Percentiles rank a stretch among this genome's conserved stretches.
Conservation (phyloP, 179 eudicot species). For the Carnegiea gigantea region DNA sequence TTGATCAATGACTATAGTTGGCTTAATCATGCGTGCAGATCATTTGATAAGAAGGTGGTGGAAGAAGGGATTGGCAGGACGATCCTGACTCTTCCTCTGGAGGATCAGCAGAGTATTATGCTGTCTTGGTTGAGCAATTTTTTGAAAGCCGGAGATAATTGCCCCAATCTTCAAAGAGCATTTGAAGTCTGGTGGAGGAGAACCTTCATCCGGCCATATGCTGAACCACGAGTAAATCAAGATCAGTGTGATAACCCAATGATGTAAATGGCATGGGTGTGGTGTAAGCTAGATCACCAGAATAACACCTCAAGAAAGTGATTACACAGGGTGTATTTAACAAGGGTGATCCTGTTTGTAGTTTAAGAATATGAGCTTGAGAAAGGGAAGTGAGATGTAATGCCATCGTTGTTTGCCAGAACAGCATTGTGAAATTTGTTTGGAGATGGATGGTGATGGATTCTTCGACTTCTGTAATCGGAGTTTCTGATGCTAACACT, state of each 20-base stretch:
- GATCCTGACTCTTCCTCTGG: constrained; percentile 80
- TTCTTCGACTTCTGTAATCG: neutral
- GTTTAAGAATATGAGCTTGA: neutral
- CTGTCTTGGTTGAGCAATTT: constrained; percentile 80
- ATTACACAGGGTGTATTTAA: neutral
- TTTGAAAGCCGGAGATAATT: constrained; percentile 70
- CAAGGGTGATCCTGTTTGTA: constrained; percentile 9
- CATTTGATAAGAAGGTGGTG: constrained; percentile 77
- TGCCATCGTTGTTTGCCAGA: neutral
- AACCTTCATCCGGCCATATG: constrained; percentile 71
- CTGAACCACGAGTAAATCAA: constrained; percentile 43
- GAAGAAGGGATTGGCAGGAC: constrained; percentile 97
- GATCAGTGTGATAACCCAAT: constrained; percentile 32
- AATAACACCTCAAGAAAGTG: constrained; percentile 9
- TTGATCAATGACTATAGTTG: constrained; percentile 79
- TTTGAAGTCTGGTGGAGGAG: constrained; percentile 99
- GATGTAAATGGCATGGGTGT: constrained; percentile 17
- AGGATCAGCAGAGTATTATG: constrained; percentile 87
- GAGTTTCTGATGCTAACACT: neutral
- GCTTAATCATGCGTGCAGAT: constrained; percentile 80
- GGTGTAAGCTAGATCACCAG: constrained; percentile 6
- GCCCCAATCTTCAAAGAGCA: constrained; percentile 89
- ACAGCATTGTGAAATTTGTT: too few species aligned
- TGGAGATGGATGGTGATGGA: too few species aligned
- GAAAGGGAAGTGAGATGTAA: neutral